Evolutionary conservation across 2,329 filamentous ascomycete species (phyloP), one percentile per base, ranked within the genome.

Genomic region (Cladosporium austrohemisphaericum): DNA sequence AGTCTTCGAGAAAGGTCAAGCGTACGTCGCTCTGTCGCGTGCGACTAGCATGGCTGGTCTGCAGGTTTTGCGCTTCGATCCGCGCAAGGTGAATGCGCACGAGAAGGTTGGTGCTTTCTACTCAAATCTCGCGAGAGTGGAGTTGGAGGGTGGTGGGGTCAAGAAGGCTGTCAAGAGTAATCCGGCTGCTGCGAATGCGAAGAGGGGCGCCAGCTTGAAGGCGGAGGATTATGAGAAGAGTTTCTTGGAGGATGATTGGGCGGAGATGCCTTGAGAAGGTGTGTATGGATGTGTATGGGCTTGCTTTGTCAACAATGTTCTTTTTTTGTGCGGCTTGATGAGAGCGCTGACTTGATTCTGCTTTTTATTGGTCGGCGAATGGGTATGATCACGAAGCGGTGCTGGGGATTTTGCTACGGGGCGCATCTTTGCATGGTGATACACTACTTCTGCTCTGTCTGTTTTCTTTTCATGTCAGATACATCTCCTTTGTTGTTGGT

Each of bases 1-100:
- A 54, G 88, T 95, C 1, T 98, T 98, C 60, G 93, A 98, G 66
- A 96, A 95, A 68, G 93, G 93, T 0, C 93, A 98, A 68, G 93
- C 93, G 5, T 98, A 98, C 64, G 93, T 98, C 44, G 93, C 93
- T 44, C 80, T 98, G 11, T 95, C 88, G 74, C 87, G 93, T 69
- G 93, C 93, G 11, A 95, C 89, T 1, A 87, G 79, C 51, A 90
- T 96, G 71, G 78, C 82, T 14, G 93, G 93, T 1, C 72, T 98
- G 16, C 89, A 95, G 64, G 91, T 98, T 10, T 69, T 92, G 41
- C 79, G 88, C 28, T 98, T 98, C 61, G 87, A 96, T 61, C 86
- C 88, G 57, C 79, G 74, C 53, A 97, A 94, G 69, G 92, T 98
- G 20, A 91, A 95, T 83, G 93, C 94, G 2, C 93, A 98, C 64